These are phyloP conservation scores for Oryza glaberrima DNA, from an alignment of 176 grass and related monocot genomes.

Conservation along the genomic window DNA sequence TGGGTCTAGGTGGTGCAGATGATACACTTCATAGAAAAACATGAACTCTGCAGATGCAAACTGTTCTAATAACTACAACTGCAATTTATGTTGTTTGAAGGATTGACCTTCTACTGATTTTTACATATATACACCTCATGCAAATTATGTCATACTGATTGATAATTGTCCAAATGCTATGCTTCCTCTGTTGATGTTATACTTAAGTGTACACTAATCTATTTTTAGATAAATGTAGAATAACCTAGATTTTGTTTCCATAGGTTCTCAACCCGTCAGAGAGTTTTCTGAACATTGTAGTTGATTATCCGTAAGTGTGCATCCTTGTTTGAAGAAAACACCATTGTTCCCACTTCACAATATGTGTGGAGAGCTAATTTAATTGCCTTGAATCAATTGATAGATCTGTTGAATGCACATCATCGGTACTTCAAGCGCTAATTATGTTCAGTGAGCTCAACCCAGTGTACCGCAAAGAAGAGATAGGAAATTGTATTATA, in stretches of 20 bases:
- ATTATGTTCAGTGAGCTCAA: constrained; percentile 50
- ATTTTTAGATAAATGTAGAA: background rate
- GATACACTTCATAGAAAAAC: too few relatives aligned
- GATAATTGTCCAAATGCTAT: background rate
- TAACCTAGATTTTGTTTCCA: background rate
- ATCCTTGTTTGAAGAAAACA: background rate
- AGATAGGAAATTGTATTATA: constrained; percentile 51
- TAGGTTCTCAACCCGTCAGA: constrained; percentile 57
- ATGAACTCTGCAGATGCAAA: too few relatives aligned
- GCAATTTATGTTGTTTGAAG: background rate
- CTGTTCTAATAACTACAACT: background rate
- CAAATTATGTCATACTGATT: background rate
- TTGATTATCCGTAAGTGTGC: constrained; percentile 49
- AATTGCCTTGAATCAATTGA: background rate
- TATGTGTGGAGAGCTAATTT: background rate
- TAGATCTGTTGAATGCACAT: constrained; percentile 65
- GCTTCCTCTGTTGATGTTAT: background rate
- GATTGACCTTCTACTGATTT: background rate
- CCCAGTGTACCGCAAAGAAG: constrained; percentile 48
- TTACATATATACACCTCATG: background rate
- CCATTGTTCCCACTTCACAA: background rate
- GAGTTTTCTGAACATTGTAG: constrained; percentile 39
- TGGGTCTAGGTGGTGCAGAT: too few relatives aligned
- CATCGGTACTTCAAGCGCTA: constrained; percentile 52
- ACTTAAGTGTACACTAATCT: too few relatives aligned